Conservation (phyloP, 2,329 filamentous ascomycete species). For the Colletotrichum filicis region DNA sequence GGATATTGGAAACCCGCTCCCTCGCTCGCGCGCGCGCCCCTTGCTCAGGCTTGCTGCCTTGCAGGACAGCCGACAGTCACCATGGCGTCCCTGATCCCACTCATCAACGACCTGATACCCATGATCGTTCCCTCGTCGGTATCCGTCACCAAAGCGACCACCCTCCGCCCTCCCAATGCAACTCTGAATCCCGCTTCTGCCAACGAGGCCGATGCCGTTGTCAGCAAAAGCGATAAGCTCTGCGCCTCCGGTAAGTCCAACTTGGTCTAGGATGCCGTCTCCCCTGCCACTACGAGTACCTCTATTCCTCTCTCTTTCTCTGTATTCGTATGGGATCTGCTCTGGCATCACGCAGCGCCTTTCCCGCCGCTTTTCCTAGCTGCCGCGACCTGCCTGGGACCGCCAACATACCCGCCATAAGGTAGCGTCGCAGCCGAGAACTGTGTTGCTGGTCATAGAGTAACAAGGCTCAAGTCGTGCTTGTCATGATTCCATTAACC, state of each 20-base stretch:
- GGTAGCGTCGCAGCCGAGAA: not conserved
- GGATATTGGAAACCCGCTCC: not conserved
- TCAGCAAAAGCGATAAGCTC: conserved; percentile 72
- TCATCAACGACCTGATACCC: conserved; percentile 67
- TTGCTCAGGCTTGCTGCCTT: not conserved
- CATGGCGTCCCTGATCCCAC: conserved; percentile 65
- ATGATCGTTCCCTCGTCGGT: conserved; percentile 70
- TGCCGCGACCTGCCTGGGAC: not conserved
- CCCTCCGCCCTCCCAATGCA: conserved; percentile 34
- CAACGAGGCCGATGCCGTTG: conserved; percentile 63
- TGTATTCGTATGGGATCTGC: not conserved
- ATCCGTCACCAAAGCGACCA: conserved; percentile 60
- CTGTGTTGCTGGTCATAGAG: not conserved
- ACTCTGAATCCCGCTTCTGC: conserved; percentile 53
- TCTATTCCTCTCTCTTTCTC: not conserved
- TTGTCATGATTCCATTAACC: not conserved
- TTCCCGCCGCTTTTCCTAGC: not conserved
- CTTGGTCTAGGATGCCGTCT: conserved; percentile 11
- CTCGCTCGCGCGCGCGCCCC: not conserved
- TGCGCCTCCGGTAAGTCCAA: conserved; percentile 70
- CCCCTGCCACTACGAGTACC: not conserved
- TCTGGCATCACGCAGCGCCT: not conserved
- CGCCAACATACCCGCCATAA: not conserved
- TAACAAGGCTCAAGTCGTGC: not conserved
- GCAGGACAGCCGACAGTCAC: conserved; percentile 11